Percentiles rank a stretch among this genome's conserved stretches.
These are phyloP conservation scores for Sanghuangporus weigelae DNA, from an alignment of 1,284 basidiomycete genomes.

Conservation along the genomic window DNA sequence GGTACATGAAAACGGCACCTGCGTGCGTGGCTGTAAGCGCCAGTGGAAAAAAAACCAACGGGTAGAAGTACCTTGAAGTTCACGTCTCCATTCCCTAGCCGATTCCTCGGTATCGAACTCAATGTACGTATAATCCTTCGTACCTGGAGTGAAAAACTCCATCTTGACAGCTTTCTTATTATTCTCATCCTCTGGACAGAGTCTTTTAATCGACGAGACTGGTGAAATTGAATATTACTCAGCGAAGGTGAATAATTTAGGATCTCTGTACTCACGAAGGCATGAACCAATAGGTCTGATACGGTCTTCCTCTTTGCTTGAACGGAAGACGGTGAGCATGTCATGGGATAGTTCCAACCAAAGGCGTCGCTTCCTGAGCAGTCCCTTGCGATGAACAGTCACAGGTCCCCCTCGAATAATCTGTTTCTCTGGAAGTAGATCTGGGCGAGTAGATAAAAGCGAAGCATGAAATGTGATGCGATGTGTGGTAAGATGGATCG, in stretches of 20 bases:
- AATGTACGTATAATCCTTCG: slow-evolving; percentile 25
- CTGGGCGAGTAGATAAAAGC: slow-evolving; percentile 42
- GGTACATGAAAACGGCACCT: slow-evolving; percentile 44
- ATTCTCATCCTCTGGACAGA: slow-evolving; percentile 39
- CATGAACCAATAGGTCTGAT: slow-evolving; percentile 49
- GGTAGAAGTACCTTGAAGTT: slow-evolving; percentile 37
- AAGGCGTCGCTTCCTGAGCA: slow-evolving; percentile 42
- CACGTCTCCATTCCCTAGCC: slow-evolving; percentile 54
- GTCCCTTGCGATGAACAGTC: slow-evolving; percentile 41
- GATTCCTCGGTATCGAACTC: slow-evolving; percentile 61
- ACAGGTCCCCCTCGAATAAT: slow-evolving; percentile 52
- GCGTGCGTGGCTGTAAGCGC: background rate
- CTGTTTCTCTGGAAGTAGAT: slow-evolving; percentile 26
- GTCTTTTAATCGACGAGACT: slow-evolving; percentile 40
- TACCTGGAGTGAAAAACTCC: slow-evolving; percentile 28
- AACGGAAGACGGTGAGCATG: slow-evolving; percentile 55
- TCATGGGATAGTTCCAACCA: slow-evolving; percentile 63
- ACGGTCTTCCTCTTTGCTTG: slow-evolving; percentile 49
- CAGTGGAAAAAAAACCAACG: background rate
- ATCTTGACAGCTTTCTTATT: slow-evolving; percentile 39
- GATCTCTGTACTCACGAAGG: slow-evolving; percentile 37
- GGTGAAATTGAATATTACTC: slow-evolving; percentile 15
- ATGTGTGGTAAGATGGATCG: slow-evolving; percentile 61
- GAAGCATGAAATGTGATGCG: slow-evolving; percentile 63
- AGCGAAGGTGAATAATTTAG: background rate